These are phyloP conservation scores for Bretschneidera sinensis DNA, from an alignment of 345 rosid species.

Conservation along the genomic window DNA sequence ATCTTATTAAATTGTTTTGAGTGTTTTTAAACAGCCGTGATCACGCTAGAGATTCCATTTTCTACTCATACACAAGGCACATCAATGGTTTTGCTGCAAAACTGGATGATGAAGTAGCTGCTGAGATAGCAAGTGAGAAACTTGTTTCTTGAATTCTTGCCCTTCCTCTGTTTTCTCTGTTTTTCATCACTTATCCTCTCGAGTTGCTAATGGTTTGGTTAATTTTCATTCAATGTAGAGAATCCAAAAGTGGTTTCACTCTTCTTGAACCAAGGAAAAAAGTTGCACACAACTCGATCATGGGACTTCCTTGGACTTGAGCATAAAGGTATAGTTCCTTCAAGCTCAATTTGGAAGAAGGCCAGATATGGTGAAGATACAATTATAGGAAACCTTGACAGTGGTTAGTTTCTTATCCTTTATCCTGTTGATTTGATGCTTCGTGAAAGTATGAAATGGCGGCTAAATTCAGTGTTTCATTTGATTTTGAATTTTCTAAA, in stretches of 20 bases:
- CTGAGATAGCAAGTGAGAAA: constrained; percentile 45
- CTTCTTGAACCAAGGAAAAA: constrained; percentile 56
- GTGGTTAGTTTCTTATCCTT: constrained; percentile 38
- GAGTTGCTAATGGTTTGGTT: background rate
- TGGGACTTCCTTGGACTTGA: constrained; percentile 87
- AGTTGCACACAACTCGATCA: constrained; percentile 83
- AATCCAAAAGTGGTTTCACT: constrained; percentile 80
- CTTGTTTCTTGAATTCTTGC: background rate
- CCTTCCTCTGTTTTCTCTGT: constrained; percentile 15
- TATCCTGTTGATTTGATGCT: background rate
- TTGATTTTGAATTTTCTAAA: too few species aligned
- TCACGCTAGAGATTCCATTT: constrained; percentile 46
- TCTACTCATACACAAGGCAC: constrained; percentile 68
- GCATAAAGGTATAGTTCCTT: constrained; percentile 30
- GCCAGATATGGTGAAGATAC: constrained; percentile 72
- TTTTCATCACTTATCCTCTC: too few species aligned
- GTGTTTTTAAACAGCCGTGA: constrained; percentile 34
- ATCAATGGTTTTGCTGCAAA: constrained; percentile 83
- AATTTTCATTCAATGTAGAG: constrained; percentile 27
- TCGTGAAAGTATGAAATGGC: too few species aligned
- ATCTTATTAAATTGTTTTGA: background rate
- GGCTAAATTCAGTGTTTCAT: too few species aligned
- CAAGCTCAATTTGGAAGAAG: constrained; percentile 58
- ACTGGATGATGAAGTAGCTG: constrained; percentile 55
- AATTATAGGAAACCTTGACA: constrained; percentile 83